These are phyloP conservation scores for Talinum fruticosum DNA, from an alignment of 148 eudicot genomes.

Conservation along the genomic window DNA sequence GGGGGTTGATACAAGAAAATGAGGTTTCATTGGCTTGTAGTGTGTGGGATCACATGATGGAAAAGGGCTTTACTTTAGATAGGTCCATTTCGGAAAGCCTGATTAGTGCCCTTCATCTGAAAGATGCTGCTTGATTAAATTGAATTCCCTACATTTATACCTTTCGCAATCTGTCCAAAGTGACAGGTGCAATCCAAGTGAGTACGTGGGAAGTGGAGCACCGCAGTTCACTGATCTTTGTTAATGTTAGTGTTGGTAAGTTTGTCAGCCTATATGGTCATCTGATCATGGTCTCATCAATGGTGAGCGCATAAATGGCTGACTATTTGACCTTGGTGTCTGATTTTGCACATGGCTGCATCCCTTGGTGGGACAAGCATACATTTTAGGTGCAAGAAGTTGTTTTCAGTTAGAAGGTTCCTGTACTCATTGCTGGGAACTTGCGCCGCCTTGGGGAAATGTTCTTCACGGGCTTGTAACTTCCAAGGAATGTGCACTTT, in stretches of 20 bases:
- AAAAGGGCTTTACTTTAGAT: slow-evolving; percentile 86
- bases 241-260: neutral
- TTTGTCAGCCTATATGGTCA: slow-evolving; percentile 1
- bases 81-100: slow-evolving; percentile 60
- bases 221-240: neutral
- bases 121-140: slow-evolving; percentile 20
- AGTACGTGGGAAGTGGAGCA: neutral
- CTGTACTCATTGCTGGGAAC: neutral
- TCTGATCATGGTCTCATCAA: neutral
- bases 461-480: neutral
- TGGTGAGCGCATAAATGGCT: neutral
- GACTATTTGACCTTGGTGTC: neutral
- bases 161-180: neutral
- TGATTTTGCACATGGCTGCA: neutral
- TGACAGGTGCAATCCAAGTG: neutral
- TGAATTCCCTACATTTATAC: neutral
- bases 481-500: neutral
- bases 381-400: neutral
- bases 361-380: neutral
- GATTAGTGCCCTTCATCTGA: slow-evolving; percentile 46
- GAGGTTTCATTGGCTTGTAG: slow-evolving; percentile 64
- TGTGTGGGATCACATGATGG: slow-evolving; percentile 96
- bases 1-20: slow-evolving; percentile 60
- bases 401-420: neutral
- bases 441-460: neutral